phyloP scores from a whole-genome alignment of 83 land plant genomes.

The Diphasiastrum complanatum region DNA sequence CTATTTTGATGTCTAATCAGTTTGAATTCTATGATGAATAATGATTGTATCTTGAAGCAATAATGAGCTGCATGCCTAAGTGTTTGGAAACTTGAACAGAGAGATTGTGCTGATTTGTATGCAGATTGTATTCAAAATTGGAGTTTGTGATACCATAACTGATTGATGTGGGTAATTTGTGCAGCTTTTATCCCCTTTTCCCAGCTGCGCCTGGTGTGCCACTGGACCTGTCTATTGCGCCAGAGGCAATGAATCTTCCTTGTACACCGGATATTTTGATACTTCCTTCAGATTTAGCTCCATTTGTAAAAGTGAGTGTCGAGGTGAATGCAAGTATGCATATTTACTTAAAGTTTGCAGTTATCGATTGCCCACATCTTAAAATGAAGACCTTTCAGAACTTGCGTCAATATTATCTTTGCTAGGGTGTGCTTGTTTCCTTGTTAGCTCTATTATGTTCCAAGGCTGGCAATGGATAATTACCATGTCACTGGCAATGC shows the following conservation, averaged over 20 bases:
- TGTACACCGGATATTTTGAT: constrained; percentile 58
- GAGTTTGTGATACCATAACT: not conserved
- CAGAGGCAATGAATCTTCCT: constrained; percentile 53
- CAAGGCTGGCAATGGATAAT: not conserved
- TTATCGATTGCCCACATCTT: not conserved
- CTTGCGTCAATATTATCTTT: too few relatives aligned
- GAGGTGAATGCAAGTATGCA: not conserved
- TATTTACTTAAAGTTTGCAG: not conserved
- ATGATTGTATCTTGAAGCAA: too few relatives aligned
- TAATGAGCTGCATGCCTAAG: not conserved
- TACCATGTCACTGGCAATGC: not conserved
- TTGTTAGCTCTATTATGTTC: not conserved
- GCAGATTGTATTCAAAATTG: not conserved
- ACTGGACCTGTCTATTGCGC: constrained; percentile 68
- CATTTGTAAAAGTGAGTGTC: constrained; percentile 68
- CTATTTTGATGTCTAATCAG: too few relatives aligned
- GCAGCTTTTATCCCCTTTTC: constrained; percentile 93
- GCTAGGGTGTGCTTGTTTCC: not conserved
- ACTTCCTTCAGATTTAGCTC: constrained; percentile 83
- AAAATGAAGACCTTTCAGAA: not conserved
- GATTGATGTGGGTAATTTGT: not conserved
- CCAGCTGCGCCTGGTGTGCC: constrained; percentile 61
- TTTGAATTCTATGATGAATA: too few relatives aligned
- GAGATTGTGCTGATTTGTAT: not conserved
- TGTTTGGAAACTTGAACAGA: not conserved